These are phyloP conservation scores for Forsythia viridissima DNA, from an alignment of 257 asterid species.

Conservation along the genomic window DNA sequence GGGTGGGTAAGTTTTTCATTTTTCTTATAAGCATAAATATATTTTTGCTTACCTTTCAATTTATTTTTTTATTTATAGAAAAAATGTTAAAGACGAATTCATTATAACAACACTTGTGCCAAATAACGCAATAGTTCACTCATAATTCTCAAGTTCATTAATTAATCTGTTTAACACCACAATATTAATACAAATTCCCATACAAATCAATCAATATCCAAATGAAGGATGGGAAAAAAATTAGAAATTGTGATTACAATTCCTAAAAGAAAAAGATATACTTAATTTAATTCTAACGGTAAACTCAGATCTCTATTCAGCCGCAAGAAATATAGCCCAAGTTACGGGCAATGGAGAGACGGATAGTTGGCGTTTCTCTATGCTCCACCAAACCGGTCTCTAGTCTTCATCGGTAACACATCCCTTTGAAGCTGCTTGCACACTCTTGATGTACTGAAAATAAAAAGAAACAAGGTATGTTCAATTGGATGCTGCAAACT, in stretches of 20 bases:
- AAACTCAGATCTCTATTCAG: conserved; percentile 9
- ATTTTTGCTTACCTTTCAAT: too few relatives aligned
- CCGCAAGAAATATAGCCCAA: conserved; percentile 16
- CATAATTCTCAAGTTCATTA: too few relatives aligned
- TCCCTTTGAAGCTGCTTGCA: conserved; percentile 88
- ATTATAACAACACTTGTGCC: too few relatives aligned
- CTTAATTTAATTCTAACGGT: not conserved
- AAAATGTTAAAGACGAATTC: too few relatives aligned
- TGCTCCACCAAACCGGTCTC: not conserved
- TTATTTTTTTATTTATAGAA: too few relatives aligned
- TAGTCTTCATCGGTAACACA: conserved; percentile 89
- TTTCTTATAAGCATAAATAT: too few relatives aligned
- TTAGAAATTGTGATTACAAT: not conserved
- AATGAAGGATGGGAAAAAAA: not conserved
- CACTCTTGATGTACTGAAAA: conserved; percentile 78
- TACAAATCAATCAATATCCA: not conserved
- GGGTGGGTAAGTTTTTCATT: too few relatives aligned
- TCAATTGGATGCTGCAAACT: not conserved
- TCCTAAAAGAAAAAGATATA: not conserved
- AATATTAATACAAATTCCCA: not conserved
- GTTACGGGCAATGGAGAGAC: not conserved
- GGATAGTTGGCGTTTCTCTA: conserved; percentile 12
- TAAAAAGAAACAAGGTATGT: not conserved
- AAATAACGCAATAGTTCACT: too few relatives aligned
- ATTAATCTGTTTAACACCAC: too few relatives aligned